Percentiles rank a stretch among this genome's conserved stretches.
These are phyloP conservation scores for Aspergillus texensis DNA, from an alignment of 2,329 filamentous ascomycete genomes.

Conservation along the genomic window DNA sequence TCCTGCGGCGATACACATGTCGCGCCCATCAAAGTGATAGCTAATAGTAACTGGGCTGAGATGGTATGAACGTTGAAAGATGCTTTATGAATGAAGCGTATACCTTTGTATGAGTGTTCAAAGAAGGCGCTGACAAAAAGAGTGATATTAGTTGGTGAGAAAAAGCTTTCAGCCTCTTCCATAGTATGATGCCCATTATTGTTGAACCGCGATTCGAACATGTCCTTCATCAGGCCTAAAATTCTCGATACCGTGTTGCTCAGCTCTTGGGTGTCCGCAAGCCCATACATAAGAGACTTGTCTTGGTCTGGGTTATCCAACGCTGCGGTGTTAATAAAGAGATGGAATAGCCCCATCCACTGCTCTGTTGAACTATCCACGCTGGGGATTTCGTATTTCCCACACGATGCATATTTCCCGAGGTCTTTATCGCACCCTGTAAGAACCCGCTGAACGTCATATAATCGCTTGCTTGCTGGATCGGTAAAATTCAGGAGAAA, in stretches of 20 bases:
- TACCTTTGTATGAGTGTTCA: not conserved
- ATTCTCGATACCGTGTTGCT: not conserved
- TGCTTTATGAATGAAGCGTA: not conserved
- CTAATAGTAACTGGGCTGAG: not conserved
- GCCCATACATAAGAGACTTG: not conserved
- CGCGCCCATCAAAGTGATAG: not conserved
- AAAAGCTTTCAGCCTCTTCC: not conserved
- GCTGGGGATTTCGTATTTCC: not conserved
- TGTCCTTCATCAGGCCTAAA: not conserved
- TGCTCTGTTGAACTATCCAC: not conserved
- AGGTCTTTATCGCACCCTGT: not conserved
- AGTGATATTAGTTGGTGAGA: not conserved
- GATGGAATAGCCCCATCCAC: not conserved
- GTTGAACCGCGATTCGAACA: rapidly evolving
- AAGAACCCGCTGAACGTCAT: not conserved
- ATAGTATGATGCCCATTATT: not conserved
- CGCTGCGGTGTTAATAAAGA: not conserved
- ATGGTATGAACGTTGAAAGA: not conserved
- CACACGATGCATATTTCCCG: not conserved
- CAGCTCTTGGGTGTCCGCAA: not conserved
- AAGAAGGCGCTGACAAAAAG: not conserved
- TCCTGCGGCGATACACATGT: not conserved
- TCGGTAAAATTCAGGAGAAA: not conserved
- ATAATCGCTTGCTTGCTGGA: not conserved
- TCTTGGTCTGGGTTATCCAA: not conserved